Conservation (phyloP, 257 asterid species). For the Leonotis leonurus region DNA sequence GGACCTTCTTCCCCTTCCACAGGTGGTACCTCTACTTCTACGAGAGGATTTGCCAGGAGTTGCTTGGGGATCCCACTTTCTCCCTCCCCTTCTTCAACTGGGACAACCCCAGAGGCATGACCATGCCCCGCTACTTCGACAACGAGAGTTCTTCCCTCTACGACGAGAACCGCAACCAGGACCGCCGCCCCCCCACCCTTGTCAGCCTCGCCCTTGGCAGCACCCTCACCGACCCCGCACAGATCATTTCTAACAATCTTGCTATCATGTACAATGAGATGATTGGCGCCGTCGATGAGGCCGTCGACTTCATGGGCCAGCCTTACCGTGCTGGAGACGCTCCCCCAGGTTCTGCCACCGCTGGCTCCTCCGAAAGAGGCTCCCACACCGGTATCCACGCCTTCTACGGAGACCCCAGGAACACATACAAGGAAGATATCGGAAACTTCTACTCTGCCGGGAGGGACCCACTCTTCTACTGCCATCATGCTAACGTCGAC, state of each 20-base stretch:
- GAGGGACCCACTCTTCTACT: not conserved
- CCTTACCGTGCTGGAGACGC: not conserved
- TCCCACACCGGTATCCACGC: conserved; percentile 3
- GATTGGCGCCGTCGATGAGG: not conserved
- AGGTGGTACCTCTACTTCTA: conserved; percentile 16
- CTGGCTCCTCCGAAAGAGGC: not conserved
- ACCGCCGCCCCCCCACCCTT: not conserved
- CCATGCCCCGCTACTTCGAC: not conserved
- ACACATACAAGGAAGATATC: not conserved
- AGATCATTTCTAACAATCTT: not conserved
- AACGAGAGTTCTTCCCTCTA: not conserved
- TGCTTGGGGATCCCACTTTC: not conserved
- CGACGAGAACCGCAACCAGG: not conserved
- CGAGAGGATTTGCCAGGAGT: conserved; percentile 1
- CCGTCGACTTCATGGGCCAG: not conserved
- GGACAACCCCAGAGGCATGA: conserved; percentile 7
- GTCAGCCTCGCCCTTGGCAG: not conserved
- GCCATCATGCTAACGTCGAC: not conserved
- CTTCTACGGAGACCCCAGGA: not conserved
- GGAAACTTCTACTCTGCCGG: not conserved
- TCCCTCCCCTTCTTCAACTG: conserved; percentile 18
- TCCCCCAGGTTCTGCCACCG: not conserved
- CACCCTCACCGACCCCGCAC: not conserved
- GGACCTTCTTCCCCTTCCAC: conserved; percentile 29
- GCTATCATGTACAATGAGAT: not conserved